Evolutionary conservation across 495 filamentous ascomycete species (phyloP).

Genomic region (Podospora pseudocomata): DNA sequence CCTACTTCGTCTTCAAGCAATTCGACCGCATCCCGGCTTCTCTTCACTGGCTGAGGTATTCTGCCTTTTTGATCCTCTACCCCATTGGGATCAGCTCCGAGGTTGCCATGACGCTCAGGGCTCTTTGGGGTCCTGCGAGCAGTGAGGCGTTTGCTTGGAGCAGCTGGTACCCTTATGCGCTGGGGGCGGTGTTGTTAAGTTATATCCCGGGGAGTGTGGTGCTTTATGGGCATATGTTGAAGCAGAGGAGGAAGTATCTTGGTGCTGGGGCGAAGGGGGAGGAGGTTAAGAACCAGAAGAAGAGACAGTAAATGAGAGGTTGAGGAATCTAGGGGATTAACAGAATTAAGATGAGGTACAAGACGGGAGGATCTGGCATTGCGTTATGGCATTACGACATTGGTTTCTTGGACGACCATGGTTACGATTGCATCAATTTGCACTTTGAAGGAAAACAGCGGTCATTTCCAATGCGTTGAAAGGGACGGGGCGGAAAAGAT

Average conservation of each 20-base stretch:
- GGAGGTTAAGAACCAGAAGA: constrained; percentile 25
- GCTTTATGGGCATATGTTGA: constrained; percentile 91
- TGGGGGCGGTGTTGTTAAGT: constrained; percentile 59
- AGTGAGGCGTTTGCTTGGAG: constrained; percentile 25
- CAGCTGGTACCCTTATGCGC: constrained; percentile 50
- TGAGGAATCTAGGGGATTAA: neutral
- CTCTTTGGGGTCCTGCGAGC: constrained; percentile 60
- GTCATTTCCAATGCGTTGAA: neutral
- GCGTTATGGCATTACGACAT: neutral
- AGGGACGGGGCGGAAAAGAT: neutral
- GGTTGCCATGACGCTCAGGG: constrained; percentile 67
- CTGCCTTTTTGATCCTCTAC: constrained; percentile 88
- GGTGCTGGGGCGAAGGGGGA: constrained; percentile 41
- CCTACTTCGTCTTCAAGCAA: constrained; percentile 76
- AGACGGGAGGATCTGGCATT: neutral
- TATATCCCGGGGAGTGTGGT: constrained; percentile 86
- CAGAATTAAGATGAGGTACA: neutral
- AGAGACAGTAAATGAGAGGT: constrained; percentile 18
- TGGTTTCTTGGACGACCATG: neutral
- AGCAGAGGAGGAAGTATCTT: constrained; percentile 71
- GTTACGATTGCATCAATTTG: neutral
- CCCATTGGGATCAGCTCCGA: constrained; percentile 87
- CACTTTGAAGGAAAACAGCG: neutral
- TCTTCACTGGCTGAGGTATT: constrained; percentile 86
- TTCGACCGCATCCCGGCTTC: constrained; percentile 50